Evolutionary conservation across 202 grass and related monocot genomes (phyloP).

Genomic region (Setaria italica): DNA sequence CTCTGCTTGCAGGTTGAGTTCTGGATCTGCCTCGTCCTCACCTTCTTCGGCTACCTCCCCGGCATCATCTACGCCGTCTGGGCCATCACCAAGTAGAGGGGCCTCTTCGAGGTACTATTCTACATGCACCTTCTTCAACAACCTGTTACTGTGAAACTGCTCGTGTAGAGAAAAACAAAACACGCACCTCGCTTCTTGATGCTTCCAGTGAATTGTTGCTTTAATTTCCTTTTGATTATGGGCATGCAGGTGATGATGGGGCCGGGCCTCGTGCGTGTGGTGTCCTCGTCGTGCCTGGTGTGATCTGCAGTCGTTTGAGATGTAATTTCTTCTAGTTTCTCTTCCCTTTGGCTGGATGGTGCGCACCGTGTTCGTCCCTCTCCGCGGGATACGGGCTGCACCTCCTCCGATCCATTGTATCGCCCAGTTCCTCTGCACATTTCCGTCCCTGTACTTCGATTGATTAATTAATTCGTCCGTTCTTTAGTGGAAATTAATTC

Average conservation of each 20-base stretch:
- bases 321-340: not conserved
- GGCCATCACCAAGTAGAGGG: conserved; percentile 69
- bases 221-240: too few relatives aligned
- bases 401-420: not conserved
- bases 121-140: not conserved
- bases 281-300: not conserved
- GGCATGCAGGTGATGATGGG: too few relatives aligned
- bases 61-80: conserved; percentile 88
- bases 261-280: too few relatives aligned
- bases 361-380: not conserved
- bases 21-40: conserved; percentile 92
- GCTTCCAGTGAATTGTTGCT: too few relatives aligned
- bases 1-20: conserved; percentile 58
- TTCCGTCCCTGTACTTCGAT: conserved; percentile 36
- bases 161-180: not conserved
- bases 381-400: not conserved
- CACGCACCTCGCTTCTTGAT: too few relatives aligned
- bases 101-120: conserved; percentile 3
- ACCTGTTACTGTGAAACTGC: not conserved
- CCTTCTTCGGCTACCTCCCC: conserved; percentile 76
- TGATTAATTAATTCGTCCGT: not conserved
- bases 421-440: conserved; percentile 28
- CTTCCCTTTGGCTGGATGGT: conserved; percentile 13
- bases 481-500: not conserved
- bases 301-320: not conserved